Conservation (phyloP, 345 rosid species). For the Rhodomyrtus tomentosa region DNA sequence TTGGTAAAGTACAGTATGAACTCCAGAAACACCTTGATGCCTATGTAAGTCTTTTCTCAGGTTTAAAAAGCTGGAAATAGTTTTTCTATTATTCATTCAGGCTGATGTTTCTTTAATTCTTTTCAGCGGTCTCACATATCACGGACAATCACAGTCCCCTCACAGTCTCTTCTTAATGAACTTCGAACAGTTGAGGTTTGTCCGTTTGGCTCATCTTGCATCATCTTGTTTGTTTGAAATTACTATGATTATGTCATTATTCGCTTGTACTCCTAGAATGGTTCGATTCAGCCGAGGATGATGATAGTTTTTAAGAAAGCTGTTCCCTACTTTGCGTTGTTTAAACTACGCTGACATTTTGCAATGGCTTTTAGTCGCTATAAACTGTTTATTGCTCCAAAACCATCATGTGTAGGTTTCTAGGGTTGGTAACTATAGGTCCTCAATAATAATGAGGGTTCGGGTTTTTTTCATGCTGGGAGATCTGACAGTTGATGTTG, state of each 20-base stretch:
- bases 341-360: background rate
- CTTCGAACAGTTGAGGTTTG: slow-evolving; percentile 95
- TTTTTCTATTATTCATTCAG: background rate
- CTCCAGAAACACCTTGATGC: slow-evolving; percentile 75
- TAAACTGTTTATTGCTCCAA: background rate
- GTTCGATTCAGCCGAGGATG: background rate
- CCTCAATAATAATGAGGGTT: background rate
- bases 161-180: slow-evolving; percentile 94
- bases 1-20: slow-evolving; percentile 84
- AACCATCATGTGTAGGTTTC: background rate
- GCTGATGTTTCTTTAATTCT: background rate
- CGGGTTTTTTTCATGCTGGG: background rate
- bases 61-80: background rate
- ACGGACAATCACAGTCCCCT: slow-evolving; percentile 77
- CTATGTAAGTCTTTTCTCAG: slow-evolving; percentile 53
- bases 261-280: background rate
- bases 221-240: background rate
- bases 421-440: background rate
- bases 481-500: too few relatives aligned
- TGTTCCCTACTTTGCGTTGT: background rate
- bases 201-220: slow-evolving; percentile 7
- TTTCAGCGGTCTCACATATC: slow-evolving; percentile 81
- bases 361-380: background rate
- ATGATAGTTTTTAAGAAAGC: background rate
- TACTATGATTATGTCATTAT: background rate